Percentiles rank a stretch among this genome's conserved stretches.
These are phyloP conservation scores for Zasmidium cellare DNA, from an alignment of 2,329 filamentous ascomycete genomes.

Conservation along the genomic window DNA sequence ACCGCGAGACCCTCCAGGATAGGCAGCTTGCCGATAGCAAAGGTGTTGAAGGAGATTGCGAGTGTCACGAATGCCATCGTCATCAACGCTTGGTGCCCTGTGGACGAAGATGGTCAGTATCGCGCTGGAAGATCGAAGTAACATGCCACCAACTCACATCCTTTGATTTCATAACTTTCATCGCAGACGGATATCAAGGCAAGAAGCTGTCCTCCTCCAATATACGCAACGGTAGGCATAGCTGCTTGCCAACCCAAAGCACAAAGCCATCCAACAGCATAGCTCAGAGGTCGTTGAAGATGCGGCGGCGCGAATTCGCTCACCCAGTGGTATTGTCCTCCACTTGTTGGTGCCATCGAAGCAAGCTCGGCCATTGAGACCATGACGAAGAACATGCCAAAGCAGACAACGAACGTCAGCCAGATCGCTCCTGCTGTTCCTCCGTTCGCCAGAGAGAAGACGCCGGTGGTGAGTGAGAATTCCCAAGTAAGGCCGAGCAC, in stretches of 20 bases:
- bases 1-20: constrained; percentile 32
- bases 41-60: constrained; percentile 32
- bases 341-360: constrained; percentile 57
- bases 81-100: constrained; percentile 22
- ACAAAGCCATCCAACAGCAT: constrained; percentile 46
- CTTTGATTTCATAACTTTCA: constrained; percentile 23
- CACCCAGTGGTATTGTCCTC: constrained; percentile 52
- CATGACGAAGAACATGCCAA: constrained; percentile 30
- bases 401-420: constrained; percentile 36
- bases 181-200: constrained; percentile 30
- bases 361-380: constrained; percentile 53
- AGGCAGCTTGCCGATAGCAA: constrained; percentile 30
- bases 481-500: constrained; percentile 31
- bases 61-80: constrained; percentile 26
- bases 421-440: constrained; percentile 57
- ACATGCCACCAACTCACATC: constrained; percentile 7
- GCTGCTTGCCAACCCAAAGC: constrained; percentile 33
- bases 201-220: constrained; percentile 29
- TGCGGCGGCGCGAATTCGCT: constrained; percentile 49
- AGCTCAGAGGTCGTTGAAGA: constrained; percentile 59
- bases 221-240: constrained; percentile 29
- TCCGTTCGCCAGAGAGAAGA: constrained; percentile 43
- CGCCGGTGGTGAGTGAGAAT: constrained; percentile 21
- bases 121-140: too few relatives aligned
- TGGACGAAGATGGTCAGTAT: not conserved